Percentiles rank a stretch among this genome's conserved stretches.
These are phyloP conservation scores for Desmodesmus armatus DNA, from an alignment of 139 green algal genomes.

Conservation along the genomic window DNA sequence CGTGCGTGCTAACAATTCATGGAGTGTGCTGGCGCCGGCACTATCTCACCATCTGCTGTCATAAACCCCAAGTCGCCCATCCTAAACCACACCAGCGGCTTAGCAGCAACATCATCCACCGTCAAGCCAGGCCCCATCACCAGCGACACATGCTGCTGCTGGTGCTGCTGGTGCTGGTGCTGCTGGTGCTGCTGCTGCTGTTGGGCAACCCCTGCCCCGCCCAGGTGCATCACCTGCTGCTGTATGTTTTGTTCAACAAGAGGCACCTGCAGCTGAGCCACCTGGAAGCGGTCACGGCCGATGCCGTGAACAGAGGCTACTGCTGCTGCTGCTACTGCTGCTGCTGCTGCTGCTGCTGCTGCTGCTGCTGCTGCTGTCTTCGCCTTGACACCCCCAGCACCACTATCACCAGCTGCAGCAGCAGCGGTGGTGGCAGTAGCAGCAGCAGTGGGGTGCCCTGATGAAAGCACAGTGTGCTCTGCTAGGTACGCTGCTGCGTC, in stretches of 20 bases:
- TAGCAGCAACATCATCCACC: neutral
- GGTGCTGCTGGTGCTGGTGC: too few relatives aligned
- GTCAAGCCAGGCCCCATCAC: neutral
- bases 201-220: neutral
- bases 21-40: too few relatives aligned
- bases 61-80: conserved; percentile 56
- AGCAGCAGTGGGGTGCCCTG: neutral
- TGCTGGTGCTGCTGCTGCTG: conserved; percentile 1
- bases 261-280: too few relatives aligned
- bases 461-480: too few relatives aligned
- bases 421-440: neutral
- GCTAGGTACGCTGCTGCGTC: conserved; percentile 58
- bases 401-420: neutral
- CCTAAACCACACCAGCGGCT: conserved; percentile 41
- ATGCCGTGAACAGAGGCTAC: neutral
- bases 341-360: conserved; percentile 12
- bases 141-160: neutral
- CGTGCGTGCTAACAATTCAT: too few relatives aligned
- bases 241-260: too few relatives aligned
- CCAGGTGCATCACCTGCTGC: conserved; percentile 2
- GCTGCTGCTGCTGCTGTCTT: conserved; percentile 2
- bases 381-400: too few relatives aligned
- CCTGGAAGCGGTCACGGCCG: too few relatives aligned
- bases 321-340: neutral
- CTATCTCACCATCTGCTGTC: conserved; percentile 20